These are phyloP conservation scores for Smallanthus sonchifolius DNA, from an alignment of 129 eudicot species.

Conservation along the genomic window DNA sequence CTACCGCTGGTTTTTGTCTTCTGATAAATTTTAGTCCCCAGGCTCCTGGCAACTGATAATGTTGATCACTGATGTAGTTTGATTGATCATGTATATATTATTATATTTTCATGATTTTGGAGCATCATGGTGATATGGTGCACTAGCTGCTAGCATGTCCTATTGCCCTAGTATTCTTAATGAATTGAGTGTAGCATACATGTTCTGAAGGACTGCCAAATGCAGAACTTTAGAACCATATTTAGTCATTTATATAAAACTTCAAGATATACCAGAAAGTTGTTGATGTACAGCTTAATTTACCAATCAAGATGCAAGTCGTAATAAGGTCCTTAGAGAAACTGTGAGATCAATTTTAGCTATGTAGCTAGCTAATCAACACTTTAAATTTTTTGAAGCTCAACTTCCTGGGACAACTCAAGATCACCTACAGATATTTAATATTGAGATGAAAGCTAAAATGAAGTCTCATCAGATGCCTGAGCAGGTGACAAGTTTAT, in stretches of 20 bases:
- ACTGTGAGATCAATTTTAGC: conserved; percentile 8
- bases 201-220: conserved; percentile 13
- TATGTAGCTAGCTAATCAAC: conserved; percentile 17
- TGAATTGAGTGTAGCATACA: not conserved
- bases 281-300: not conserved
- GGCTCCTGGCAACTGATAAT: not conserved
- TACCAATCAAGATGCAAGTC: conserved; percentile 5
- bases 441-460: conserved; percentile 88
- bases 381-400: conserved; percentile 47
- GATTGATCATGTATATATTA: not conserved
- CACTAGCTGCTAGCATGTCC: conserved; percentile 12
- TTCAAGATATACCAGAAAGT: conserved; percentile 6
- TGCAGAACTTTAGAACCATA: not conserved
- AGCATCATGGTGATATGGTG: not conserved
- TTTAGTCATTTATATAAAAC: not conserved
- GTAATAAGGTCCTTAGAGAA: not conserved
- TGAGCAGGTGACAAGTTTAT: conserved; percentile 66
- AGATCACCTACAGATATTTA: conserved; percentile 94
- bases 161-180: conserved; percentile 1
- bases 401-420: conserved; percentile 98
- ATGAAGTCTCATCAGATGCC: conserved; percentile 99
- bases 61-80: not conserved
- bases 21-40: not conserved
- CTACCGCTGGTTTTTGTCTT: not conserved
- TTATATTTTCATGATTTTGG: not conserved